Evolutionary conservation across 768 basidiomycete genomes (phyloP).

Genomic region (Leccinellum rugosiceps): DNA sequence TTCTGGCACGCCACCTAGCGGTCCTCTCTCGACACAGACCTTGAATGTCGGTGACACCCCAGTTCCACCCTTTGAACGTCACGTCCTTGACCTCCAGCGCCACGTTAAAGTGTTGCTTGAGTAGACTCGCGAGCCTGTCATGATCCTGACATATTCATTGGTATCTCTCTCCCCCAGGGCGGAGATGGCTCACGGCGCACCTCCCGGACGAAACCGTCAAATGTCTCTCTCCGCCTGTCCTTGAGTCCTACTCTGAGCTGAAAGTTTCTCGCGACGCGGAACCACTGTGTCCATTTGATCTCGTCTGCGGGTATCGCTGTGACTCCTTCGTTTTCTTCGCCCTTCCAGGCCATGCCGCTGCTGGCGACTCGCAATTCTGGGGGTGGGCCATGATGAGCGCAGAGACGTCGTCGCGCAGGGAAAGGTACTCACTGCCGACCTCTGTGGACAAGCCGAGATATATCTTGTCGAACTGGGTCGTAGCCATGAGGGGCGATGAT

Average conservation of each 20-base stretch:
- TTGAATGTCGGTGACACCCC: constrained; percentile 94
- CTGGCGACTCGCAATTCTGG: constrained; percentile 83
- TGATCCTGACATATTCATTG: constrained; percentile 60
- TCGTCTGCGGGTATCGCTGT: constrained; percentile 63
- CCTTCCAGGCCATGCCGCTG: constrained; percentile 95
- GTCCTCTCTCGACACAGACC: constrained; percentile 44
- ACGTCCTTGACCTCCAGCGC: constrained; percentile 84
- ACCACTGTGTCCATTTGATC: constrained; percentile 89
- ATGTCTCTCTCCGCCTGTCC: constrained; percentile 74
- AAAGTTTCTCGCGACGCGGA: constrained; percentile 88
- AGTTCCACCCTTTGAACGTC: constrained; percentile 96
- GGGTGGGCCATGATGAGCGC: constrained; percentile 6
- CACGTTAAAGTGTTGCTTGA: constrained; percentile 86
- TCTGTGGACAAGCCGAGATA: constrained; percentile 72
- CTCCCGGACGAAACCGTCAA: constrained; percentile 92
- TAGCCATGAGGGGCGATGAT: constrained; percentile 39
- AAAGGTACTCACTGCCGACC: constrained; percentile 69
- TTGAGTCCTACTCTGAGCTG: constrained; percentile 84
- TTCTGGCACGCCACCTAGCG: background rate
- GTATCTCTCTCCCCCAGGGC: background rate
- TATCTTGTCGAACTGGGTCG: constrained; percentile 84
- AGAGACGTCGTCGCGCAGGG: background rate
- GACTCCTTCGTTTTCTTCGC: constrained; percentile 60
- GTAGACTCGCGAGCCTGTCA: constrained; percentile 72
- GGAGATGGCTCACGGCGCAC: constrained; percentile 36